Percentiles rank a stretch among this genome's conserved stretches.
These are phyloP conservation scores for Penicillium frequentans DNA, from an alignment of 2,329 filamentous ascomycete species.

Conservation along the genomic window DNA sequence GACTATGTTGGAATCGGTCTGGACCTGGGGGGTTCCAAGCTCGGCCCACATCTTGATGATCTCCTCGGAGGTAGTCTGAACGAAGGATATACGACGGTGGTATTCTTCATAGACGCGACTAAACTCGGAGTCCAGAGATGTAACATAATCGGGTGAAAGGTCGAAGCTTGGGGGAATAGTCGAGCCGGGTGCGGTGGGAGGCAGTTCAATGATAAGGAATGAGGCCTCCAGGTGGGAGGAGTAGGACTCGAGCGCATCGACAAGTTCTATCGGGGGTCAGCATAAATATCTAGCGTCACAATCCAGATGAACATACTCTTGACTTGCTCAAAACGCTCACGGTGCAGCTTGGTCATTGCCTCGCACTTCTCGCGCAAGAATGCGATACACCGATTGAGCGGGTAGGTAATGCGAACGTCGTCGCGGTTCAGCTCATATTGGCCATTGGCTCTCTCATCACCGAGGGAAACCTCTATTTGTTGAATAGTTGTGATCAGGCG, in stretches of 20 bases:
- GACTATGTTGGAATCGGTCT: conserved; percentile 84
- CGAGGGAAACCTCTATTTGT: conserved; percentile 90
- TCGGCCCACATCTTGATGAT: conserved; percentile 96
- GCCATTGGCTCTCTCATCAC: conserved; percentile 67
- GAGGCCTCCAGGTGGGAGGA: conserved; percentile 90
- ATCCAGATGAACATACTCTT: conserved; percentile 65
- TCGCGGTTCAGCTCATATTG: conserved; percentile 66
- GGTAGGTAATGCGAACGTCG: conserved; percentile 76
- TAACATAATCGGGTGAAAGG: conserved; percentile 85
- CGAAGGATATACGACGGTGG: conserved; percentile 73
- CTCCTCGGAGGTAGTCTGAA: conserved; percentile 73
- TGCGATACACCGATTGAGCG: conserved; percentile 76
- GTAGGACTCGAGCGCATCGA: conserved; percentile 90
- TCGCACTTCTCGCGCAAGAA: conserved; percentile 81
- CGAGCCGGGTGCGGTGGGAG: conserved; percentile 75
- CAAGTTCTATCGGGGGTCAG: conserved; percentile 67
- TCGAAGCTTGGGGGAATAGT: conserved; percentile 82
- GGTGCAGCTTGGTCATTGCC: conserved; percentile 77
- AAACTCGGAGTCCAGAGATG: conserved; percentile 85
- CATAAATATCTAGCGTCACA: neutral
- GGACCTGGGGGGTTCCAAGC: conserved; percentile 87
- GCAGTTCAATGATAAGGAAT: conserved; percentile 82
- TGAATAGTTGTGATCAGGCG: conserved; percentile 80
- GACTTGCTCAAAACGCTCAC: conserved; percentile 91
- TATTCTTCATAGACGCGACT: conserved; percentile 97